phyloP scores from a whole-genome alignment of 2,329 filamentous ascomycete species.

The Pseudocercospora pini-densiflorae region DNA sequence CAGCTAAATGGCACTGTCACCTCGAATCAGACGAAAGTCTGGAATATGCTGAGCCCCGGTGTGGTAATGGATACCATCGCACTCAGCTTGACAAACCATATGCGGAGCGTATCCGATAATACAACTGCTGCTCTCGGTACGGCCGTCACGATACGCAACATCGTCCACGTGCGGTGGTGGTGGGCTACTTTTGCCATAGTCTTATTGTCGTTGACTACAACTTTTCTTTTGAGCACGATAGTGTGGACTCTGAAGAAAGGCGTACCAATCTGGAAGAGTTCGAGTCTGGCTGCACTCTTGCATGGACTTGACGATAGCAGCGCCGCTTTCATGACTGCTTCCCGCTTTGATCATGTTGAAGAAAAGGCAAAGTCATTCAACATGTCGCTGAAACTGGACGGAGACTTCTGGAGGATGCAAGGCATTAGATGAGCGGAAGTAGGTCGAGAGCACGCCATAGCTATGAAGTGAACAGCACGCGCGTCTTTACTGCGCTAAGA shows the following conservation, averaged over 20 bases:
- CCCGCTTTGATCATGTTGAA: neutral
- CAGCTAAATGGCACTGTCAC: neutral
- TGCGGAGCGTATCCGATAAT: neutral
- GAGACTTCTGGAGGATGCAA: neutral
- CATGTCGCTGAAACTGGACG: neutral
- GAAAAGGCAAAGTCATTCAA: slow-evolving; percentile 4
- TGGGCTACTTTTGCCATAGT: slow-evolving; percentile 18
- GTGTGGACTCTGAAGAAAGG: slow-evolving; percentile 3
- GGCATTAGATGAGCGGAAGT: too few species aligned
- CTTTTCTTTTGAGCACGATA: slow-evolving; percentile 13
- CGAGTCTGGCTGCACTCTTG: slow-evolving; percentile 19
- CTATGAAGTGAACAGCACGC: too few species aligned
- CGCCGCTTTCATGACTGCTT: neutral
- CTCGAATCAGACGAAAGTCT: neutral
- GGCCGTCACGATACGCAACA: neutral
- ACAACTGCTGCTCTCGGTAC: neutral
- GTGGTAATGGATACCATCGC: slow-evolving; percentile 11
- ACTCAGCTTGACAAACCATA: slow-evolving; percentile 16
- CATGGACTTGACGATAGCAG: slow-evolving; percentile 16
- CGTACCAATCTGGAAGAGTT: slow-evolving; percentile 22
- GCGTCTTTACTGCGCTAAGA: too few species aligned
- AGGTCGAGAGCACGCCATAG: too few species aligned
- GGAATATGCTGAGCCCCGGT: slow-evolving; percentile 9
- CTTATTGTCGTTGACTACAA: slow-evolving; percentile 14
- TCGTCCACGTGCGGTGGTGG: slow-evolving; percentile 22